Conservation (phyloP, 2,329 filamentous ascomycete genomes). For the Leptosphaerulina australis region DNA sequence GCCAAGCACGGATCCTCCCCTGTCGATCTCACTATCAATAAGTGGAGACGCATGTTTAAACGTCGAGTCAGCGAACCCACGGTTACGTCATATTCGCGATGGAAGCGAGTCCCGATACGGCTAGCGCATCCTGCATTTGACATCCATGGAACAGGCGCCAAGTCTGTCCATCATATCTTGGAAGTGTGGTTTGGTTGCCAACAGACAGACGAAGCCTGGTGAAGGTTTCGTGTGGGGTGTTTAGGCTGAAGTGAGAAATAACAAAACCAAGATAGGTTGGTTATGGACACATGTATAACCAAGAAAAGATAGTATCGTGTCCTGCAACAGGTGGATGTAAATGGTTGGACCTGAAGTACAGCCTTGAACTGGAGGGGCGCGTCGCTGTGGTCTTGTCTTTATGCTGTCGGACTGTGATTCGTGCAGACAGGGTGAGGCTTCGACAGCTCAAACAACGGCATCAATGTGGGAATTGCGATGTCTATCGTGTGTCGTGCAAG, state of each 20-base stretch:
- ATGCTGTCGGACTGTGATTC: slow-evolving; percentile 2
- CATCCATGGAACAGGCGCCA: slow-evolving; percentile 4
- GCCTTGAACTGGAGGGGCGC: slow-evolving; percentile 20
- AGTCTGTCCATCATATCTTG: slow-evolving; percentile 8
- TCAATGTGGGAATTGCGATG: slow-evolving; percentile 7
- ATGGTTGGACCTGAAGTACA: slow-evolving; percentile 5
- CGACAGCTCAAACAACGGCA: slow-evolving; percentile 12
- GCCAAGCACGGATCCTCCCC: slow-evolving; percentile 18
- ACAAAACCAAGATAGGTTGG: neutral
- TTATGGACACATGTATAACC: neutral
- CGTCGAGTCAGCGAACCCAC: slow-evolving; percentile 9
- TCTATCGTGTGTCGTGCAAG: slow-evolving; percentile 21
- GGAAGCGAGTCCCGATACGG: slow-evolving; percentile 6
- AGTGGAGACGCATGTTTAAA: slow-evolving; percentile 6
- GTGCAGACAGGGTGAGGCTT: neutral
- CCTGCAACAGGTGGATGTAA: slow-evolving; percentile 7
- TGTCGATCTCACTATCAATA: slow-evolving; percentile 31
- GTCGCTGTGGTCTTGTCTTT: slow-evolving; percentile 19
- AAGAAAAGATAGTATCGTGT: neutral
- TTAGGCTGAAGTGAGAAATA: slow-evolving; percentile 1
- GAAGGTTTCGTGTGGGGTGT: neutral
- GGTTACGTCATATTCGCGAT: slow-evolving; percentile 16
- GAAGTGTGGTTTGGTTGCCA: slow-evolving; percentile 1
- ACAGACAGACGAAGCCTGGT: slow-evolving; percentile 6
- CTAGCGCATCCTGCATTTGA: slow-evolving; percentile 4